phyloP scores from a whole-genome alignment of 768 basidiomycete genomes.

The Saitozyma sp. region DNA sequence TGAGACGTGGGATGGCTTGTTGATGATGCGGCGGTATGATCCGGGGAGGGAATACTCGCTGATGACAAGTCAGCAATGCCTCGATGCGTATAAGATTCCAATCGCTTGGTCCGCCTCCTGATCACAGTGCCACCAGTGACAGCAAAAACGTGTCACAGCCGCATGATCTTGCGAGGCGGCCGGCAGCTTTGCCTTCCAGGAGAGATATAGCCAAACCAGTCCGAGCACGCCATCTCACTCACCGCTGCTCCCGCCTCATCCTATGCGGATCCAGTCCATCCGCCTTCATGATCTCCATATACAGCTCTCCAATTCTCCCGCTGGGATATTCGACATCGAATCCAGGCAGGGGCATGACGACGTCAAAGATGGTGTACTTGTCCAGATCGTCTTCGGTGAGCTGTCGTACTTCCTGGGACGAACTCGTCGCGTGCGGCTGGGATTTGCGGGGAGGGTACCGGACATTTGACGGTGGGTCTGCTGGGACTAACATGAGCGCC shows the following conservation, averaged over 20 bases:
- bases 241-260: constrained; percentile 88
- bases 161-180: background rate
- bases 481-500: background rate
- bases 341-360: constrained; percentile 96
- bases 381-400: constrained; percentile 71
- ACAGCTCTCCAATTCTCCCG: constrained; percentile 80
- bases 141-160: background rate
- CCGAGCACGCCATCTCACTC: constrained; percentile 32
- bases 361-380: constrained; percentile 86
- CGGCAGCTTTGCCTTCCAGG: background rate
- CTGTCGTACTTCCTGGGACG: constrained; percentile 65
- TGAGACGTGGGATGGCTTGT: constrained; percentile 74
- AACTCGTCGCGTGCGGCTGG: constrained; percentile 28
- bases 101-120: too few species aligned
- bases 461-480: background rate
- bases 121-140: too few species aligned
- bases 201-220: too few species aligned
- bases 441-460: background rate
- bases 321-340: constrained; percentile 91
- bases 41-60: constrained; percentile 92
- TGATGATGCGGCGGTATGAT: constrained; percentile 88
- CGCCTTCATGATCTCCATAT: constrained; percentile 72
- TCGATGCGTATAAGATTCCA: too few species aligned
- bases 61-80: constrained; percentile 17
- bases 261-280: constrained; percentile 86